Percentiles rank a stretch among this genome's conserved stretches.
Evolutionary conservation across 2,329 filamentous ascomycete species (phyloP).

Genomic region (Rhynchosporium agropyri): DNA sequence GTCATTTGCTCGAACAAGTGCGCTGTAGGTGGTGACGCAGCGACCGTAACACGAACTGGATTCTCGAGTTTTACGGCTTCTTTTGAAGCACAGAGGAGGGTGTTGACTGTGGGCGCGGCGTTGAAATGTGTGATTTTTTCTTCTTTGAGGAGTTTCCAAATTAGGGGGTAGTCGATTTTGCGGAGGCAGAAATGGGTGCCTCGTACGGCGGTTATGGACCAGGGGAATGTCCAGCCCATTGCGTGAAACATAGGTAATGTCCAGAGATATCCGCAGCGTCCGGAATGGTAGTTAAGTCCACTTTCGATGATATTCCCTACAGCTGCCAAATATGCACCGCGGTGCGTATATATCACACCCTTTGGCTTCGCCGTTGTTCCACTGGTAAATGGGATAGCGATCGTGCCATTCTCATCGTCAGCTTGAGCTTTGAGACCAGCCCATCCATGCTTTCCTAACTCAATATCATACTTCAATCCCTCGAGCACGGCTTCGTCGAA

Average conservation of each 20-base stretch:
- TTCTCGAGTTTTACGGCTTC: slow-evolving; percentile 71
- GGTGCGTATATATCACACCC: slow-evolving; percentile 89
- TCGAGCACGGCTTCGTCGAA: slow-evolving; percentile 85
- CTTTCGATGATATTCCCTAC: slow-evolving; percentile 88
- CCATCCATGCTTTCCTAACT: slow-evolving; percentile 74
- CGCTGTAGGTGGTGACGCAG: slow-evolving; percentile 85
- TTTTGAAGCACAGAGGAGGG: slow-evolving; percentile 78
- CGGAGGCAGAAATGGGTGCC: slow-evolving; percentile 95
- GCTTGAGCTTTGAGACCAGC: slow-evolving; percentile 67
- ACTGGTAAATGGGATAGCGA: slow-evolving; percentile 91
- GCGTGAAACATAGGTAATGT: slow-evolving; percentile 85
- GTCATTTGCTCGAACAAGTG: slow-evolving; percentile 92
- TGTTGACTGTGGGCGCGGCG: slow-evolving; percentile 95
- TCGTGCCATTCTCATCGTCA: slow-evolving; percentile 74
- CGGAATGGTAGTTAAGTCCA: slow-evolving; percentile 71
- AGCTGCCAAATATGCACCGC: slow-evolving; percentile 82
- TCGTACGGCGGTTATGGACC: slow-evolving; percentile 88
- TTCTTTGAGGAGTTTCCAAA: slow-evolving; percentile 86
- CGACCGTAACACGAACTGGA: slow-evolving; percentile 85
- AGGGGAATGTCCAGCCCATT: slow-evolving; percentile 72
- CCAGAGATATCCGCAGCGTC: slow-evolving; percentile 83
- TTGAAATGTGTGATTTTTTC: slow-evolving; percentile 94
- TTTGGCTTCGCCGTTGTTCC: slow-evolving; percentile 92
- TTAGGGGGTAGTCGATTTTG: slow-evolving; percentile 92
- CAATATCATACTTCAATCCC: slow-evolving; percentile 71